Base-by-base conservation (phyloP, 306 rosid species). In the Lathyrus tuberosus region DNA sequence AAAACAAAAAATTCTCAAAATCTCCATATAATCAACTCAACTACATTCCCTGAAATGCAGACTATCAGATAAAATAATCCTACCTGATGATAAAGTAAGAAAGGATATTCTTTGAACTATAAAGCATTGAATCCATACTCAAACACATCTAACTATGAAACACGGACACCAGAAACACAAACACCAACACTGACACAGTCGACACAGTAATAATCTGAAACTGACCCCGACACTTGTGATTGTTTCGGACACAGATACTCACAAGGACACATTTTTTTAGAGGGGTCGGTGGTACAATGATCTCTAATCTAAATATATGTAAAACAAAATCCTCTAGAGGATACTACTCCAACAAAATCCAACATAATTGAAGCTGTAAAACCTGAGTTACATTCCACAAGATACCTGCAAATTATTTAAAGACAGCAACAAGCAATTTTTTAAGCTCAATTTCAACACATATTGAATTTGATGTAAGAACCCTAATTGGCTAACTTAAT, bases 341-440 rank as follows among this genome's bases (percentile, higher is more conserved):
- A 6, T 31, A 40, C 10, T 30, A 20, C 66, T 17, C 15, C 6
- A 22, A 40, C 38, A 33, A 33, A 33, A 37, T 49, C 41, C 24
- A 49, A 53, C 22, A 52, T 42, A 37, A 8, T n/a, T 8, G 40
- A 60, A 67, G 41, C 42, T 15, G 22, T 10, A 41, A 67, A 22
- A 66, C 54, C 67, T 65, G 47, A 66, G 31, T 26, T 61, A 22
- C 68, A 20, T 10, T 62, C 35, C 51, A 17, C 67, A 38, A 5
- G 47, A 8, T 20, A 57, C 56, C 68, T 57, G 28, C 43, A 68
- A 56, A 26, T 57, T 2, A 56, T 14, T 70, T 30, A 10, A 60
- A 44, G 9, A 15, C 20, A 8, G 16, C 1, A 38, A 44, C 5
- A 7, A 47, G 4, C 51, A n/a, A 59, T 54, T 17, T 4, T 35